Evolutionary conservation across 371 early-diverging fungal genomes (phyloP), one percentile per base, ranked within the genome.

Genomic region (Rhizopus microsporus): DNA sequence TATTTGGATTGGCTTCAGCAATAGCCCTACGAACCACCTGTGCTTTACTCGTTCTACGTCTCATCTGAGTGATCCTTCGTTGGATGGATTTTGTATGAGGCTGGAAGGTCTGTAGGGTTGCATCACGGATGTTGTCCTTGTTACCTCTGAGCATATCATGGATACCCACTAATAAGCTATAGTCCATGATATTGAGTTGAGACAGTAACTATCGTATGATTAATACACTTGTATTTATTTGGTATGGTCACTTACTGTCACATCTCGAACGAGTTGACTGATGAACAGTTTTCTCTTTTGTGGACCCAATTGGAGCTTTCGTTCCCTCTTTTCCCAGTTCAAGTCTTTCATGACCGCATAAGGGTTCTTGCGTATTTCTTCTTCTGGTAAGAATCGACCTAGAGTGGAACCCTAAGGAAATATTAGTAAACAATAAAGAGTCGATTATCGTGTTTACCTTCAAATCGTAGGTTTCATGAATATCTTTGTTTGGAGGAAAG

Each of bases 401-500:
- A 92, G 67, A 10, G 88, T 87, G 0, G 96, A 95, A 10, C 70
- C 70, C 67, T 68, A 51, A 5, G 92, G 88, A 62, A 44, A 5
- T 23, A 12, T 10, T 10, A 54, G 0, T 17, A 30, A 47, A 31
- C 12, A 30, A 47, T 15, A 7, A 17, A 3, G n/a, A 32, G 12
- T 37, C 12, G 31, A n/a, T 7, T 32, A 57, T 37, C 30, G 1
- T 16, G 44, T 13, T 37, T 65, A 76, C 88, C 83, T 96, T 96
- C 49, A 96, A 72, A 65, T 96, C 97, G 55, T 90, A 96, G 17
- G 86, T 88, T 68, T 92, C 92, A 67, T 95, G 95, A 52, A 95
- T 94, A 69, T 95, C 94, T 69, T 91, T 89, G 82, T 92, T 89
- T 12, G 96, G 88, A n/a, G 97, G 96, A 69, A 95, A 90, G 16